Base-by-base conservation (phyloP, 1,139 yeast genomes). In the Petasospora fabianii region DNA sequence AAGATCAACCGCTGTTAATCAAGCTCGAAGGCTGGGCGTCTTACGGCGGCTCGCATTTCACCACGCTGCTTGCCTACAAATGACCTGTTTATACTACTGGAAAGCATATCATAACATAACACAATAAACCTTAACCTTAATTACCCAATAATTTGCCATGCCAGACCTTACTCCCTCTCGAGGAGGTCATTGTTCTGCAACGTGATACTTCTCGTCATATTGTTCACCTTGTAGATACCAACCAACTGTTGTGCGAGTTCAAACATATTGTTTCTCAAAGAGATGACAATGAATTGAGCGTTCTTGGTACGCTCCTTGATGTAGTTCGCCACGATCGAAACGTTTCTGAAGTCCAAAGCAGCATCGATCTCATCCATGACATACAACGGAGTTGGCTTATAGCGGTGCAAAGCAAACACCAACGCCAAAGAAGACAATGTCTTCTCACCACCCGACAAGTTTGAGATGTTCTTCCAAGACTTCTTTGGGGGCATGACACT, bases 331-430 rank as follows among this genome's bases (percentile, higher is more conserved):
- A 94, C 96, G 64, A 92, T 92, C 12, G 96, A 86, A 35, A 94
- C 98, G 56, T 94, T 94, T 59, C 97, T 71, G 65, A 92, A 94
- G 66, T 94, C 99, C 51, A 94, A 72, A 1, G 99, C 99, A 0
- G 99, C 99, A 66, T 94, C 99, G 53, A 94, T 92, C 65, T 94
- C 99, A 66, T 94, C 99, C 99, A 94, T 94, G 27, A 94, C 98
- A 59, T 94, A 94, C 34, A 94, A 66, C 7, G 99, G 98, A 0
- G 98, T 94, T 1, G 99, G 99, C 59, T 88, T 92, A 61, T 87
- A 94, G 53, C 85, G 86, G 60, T 94, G 98, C 32, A 94, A 73
- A 0, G 98, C 98, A 73, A 94, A 94, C 5, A 94, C 98, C 49
- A 94, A 71, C 0, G 98, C 98, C 54, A 94, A 70, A 0, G 98